Evolutionary conservation across 495 filamentous ascomycete genomes (phyloP).

Genomic region (Halenospora varia): DNA sequence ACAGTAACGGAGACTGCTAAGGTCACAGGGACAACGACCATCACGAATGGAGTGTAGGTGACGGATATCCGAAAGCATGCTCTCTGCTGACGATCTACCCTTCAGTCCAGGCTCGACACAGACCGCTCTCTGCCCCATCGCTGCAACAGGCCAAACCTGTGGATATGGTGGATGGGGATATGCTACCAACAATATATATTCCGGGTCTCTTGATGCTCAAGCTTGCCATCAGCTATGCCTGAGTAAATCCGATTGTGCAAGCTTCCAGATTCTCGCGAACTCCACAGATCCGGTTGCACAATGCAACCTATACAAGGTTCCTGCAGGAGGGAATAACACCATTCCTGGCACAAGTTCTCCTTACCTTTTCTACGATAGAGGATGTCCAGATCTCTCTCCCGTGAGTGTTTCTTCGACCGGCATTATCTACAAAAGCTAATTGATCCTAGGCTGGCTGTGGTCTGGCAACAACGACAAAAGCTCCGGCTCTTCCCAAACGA

Average conservation of each 20-base stretch:
- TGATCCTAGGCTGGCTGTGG: background rate
- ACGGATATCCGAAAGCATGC: too few species aligned
- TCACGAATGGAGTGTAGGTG: background rate
- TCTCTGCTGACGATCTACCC: too few species aligned
- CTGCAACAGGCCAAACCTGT: background rate
- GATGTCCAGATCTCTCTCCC: slow-evolving; percentile 6
- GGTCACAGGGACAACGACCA: too few species aligned
- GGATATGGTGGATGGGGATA: slow-evolving; percentile 1
- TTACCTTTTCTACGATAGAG: slow-evolving; percentile 8
- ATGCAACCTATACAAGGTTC: slow-evolving; percentile 8
- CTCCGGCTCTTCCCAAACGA: background rate
- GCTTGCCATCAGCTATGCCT: slow-evolving; percentile 11
- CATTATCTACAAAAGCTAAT: background rate
- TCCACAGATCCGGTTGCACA: background rate
- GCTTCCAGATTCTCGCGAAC: slow-evolving; percentile 5
- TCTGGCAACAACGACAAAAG: background rate
- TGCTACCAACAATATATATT: slow-evolving; percentile 5
- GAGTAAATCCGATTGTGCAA: background rate
- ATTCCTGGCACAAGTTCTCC: slow-evolving; percentile 2
- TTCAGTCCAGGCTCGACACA: background rate
- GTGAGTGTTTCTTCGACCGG: background rate
- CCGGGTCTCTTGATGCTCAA: background rate
- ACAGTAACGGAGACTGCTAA: background rate
- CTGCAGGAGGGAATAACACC: background rate
- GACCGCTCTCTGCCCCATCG: background rate